Conservation (phyloP, 2,329 filamentous ascomycete genomes). For the Karstenula rhodostoma region DNA sequence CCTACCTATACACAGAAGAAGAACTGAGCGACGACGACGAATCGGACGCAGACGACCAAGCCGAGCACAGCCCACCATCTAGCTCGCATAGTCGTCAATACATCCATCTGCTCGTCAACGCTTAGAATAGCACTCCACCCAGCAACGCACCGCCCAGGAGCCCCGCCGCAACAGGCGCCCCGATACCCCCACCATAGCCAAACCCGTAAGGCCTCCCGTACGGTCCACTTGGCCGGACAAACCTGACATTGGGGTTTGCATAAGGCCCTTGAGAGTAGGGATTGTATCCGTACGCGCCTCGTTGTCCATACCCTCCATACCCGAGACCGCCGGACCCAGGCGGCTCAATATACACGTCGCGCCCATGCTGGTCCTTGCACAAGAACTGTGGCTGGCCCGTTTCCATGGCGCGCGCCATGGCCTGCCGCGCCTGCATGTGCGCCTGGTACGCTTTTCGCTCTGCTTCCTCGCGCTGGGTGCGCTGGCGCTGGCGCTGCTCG, state of each 20-base stretch:
- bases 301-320: not conserved
- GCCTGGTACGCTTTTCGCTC: constrained; percentile 62
- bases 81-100: not conserved
- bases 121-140: constrained; percentile 40
- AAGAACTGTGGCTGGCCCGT: constrained; percentile 66
- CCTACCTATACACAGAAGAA: too few species aligned
- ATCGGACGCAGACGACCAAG: too few species aligned
- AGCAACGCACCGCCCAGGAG: constrained; percentile 45
- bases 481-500: constrained; percentile 59
- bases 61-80: not conserved
- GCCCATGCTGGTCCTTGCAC: constrained; percentile 62
- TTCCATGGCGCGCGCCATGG: constrained; percentile 60
- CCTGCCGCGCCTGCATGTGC: constrained; percentile 60
- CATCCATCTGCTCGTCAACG: not conserved
- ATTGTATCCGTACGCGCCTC: constrained; percentile 53
- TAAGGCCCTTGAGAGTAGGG: constrained; percentile 58
- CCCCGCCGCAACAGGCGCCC: constrained; percentile 46
- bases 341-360: constrained; percentile 67
- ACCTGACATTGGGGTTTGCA: constrained; percentile 58
- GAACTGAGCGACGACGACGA: too few species aligned
- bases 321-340: constrained; percentile 46
- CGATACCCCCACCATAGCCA: constrained; percentile 50
- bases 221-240: constrained; percentile 57
- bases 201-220: constrained; percentile 54
- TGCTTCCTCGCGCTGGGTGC: constrained; percentile 56